phyloP scores from a whole-genome alignment of 2,329 filamentous ascomycete species.

The Nothomitra cinnamomea region DNA sequence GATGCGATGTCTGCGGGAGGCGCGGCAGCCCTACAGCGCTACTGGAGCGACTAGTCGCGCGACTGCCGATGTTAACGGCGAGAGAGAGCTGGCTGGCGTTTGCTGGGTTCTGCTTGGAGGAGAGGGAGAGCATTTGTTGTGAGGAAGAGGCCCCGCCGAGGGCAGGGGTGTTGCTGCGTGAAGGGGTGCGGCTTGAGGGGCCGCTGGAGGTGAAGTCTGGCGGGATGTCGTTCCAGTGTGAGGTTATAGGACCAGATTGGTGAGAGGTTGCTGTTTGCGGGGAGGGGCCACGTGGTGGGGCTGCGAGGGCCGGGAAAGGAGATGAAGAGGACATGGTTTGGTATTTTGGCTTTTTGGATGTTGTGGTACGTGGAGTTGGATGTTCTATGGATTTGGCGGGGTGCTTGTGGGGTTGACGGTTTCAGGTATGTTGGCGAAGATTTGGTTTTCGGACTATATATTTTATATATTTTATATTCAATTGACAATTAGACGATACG shows the following conservation, averaged over 20 bases:
- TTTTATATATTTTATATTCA: not conserved
- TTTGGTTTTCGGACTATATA: not conserved
- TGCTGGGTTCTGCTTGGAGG: not conserved
- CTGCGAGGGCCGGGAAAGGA: not conserved
- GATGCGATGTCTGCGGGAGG: not conserved
- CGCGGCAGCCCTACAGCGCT: not conserved
- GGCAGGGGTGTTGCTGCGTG: not conserved
- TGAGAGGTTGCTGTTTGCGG: not conserved
- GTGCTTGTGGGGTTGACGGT: not conserved
- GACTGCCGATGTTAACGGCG: not conserved
- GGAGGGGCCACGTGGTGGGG: not conserved
- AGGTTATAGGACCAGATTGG: not conserved
- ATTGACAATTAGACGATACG: too few species aligned
- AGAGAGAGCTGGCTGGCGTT: not conserved
- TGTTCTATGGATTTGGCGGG: not conserved
- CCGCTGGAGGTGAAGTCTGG: constrained; percentile 1
- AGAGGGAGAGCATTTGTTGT: not conserved
- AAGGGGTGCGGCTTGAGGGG: not conserved
- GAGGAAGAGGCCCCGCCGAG: not conserved
- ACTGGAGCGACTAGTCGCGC: not conserved
- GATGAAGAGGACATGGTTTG: too few species aligned
- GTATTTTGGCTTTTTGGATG: too few species aligned
- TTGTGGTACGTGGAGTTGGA: too few species aligned
- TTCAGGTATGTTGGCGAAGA: not conserved
- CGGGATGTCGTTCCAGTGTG: constrained; percentile 1